Conservation (phyloP, 768 basidiomycete genomes). For the Cystobasidium tubakii region DNA sequence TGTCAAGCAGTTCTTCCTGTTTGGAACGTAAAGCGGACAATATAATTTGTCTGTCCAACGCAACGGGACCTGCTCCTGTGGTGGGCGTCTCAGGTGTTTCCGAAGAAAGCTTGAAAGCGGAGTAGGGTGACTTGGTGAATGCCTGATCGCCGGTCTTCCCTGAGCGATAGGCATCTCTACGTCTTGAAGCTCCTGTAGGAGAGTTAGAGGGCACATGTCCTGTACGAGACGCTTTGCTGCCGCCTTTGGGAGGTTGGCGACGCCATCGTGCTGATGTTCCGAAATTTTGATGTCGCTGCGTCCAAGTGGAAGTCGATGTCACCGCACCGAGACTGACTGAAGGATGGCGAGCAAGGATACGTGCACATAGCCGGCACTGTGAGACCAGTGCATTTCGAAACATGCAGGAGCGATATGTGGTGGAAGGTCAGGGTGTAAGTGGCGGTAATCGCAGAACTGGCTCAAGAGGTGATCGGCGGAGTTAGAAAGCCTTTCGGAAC, state of each 20-base stretch:
- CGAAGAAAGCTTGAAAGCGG: constrained; percentile 31
- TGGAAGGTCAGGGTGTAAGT: too few species aligned
- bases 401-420: neutral
- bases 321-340: neutral
- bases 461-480: too few species aligned
- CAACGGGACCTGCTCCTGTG: neutral
- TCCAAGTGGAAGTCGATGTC: neutral
- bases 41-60: neutral
- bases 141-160: neutral
- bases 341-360: neutral
- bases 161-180: neutral
- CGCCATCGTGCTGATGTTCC: neutral
- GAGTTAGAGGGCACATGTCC: neutral
- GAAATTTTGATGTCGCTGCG: neutral
- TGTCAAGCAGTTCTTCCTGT: neutral
- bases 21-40: neutral
- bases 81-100: neutral
- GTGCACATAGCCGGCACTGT: neutral
- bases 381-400: neutral
- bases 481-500: too few species aligned
- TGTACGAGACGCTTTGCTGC: neutral
- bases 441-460: too few species aligned
- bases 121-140: neutral
- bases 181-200: neutral
- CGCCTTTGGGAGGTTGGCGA: neutral